These are phyloP conservation scores for Rhodamnia argentea DNA, from an alignment of 345 rosid species.

Conservation along the genomic window DNA sequence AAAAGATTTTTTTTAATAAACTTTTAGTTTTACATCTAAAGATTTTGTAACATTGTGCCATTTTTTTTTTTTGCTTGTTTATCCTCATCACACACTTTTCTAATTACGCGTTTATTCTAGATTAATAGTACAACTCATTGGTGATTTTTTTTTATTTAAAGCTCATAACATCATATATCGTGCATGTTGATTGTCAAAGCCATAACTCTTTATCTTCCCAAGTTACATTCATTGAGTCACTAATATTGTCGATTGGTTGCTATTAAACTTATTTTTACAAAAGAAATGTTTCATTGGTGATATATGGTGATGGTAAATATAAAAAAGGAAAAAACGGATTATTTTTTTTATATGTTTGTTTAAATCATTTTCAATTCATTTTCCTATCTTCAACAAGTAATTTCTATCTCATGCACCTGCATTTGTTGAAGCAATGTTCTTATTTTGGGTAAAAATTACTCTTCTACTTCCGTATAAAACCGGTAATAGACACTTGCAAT, in stretches of 20 bases:
- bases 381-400: not conserved
- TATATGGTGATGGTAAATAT: not conserved
- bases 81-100: not conserved
- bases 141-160: no score
- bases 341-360: not conserved
- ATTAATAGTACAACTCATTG: not conserved
- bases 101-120: not conserved
- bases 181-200: not conserved
- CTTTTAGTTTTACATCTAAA: no score
- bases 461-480: no score
- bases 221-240: not conserved
- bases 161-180: not conserved
- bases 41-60: no score
- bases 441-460: no score
- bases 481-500: no score
- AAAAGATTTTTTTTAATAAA: no score
- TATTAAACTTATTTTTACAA: no score
- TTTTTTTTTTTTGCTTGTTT: no score
- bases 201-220: not conserved
- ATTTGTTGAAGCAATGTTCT: not conserved
- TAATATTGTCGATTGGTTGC: no score
- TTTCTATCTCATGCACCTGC: not conserved
- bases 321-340: not conserved
- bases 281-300: not conserved
- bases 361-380: not conserved